phyloP scores from a whole-genome alignment of 2,329 filamentous ascomycete species.

The Aspergillus neoniger region DNA sequence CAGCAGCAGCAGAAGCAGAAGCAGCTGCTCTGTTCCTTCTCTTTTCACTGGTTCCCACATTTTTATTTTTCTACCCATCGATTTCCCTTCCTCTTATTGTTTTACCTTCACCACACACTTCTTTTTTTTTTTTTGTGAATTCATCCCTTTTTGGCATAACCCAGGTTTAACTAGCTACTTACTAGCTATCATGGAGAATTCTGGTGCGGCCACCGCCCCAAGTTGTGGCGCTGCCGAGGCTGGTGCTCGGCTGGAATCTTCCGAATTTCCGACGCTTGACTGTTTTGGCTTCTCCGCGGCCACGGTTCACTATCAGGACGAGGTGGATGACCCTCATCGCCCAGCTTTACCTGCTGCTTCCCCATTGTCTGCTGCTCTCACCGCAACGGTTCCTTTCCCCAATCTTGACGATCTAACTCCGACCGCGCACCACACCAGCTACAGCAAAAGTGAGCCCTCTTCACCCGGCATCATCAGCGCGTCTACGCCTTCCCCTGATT shows the following conservation, averaged over 20 bases:
- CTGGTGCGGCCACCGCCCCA: slow-evolving; percentile 12
- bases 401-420: background rate
- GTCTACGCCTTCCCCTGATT: slow-evolving; percentile 30
- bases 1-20: background rate
- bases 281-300: slow-evolving; percentile 15
- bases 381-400: slow-evolving; percentile 2
- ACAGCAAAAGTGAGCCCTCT: slow-evolving; percentile 9
- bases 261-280: slow-evolving; percentile 28
- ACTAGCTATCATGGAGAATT: slow-evolving; percentile 6
- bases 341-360: background rate
- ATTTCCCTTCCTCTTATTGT: background rate
- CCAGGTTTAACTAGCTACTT: too few relatives aligned
- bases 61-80: background rate
- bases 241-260: slow-evolving; percentile 19
- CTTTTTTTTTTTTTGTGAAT: too few relatives aligned
- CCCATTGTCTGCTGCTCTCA: background rate
- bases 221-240: slow-evolving; percentile 14
- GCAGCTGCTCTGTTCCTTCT: background rate
- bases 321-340: background rate
- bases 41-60: background rate
- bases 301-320: slow-evolving; percentile 2
- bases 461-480: slow-evolving; percentile 36
- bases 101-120: background rate
- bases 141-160: background rate
- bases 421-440: background rate